Percentiles rank a stretch among this genome's conserved stretches.
Evolutionary conservation across 1,139 yeast genomes (phyloP).

Genomic region (Yamadazyma sp.): DNA sequence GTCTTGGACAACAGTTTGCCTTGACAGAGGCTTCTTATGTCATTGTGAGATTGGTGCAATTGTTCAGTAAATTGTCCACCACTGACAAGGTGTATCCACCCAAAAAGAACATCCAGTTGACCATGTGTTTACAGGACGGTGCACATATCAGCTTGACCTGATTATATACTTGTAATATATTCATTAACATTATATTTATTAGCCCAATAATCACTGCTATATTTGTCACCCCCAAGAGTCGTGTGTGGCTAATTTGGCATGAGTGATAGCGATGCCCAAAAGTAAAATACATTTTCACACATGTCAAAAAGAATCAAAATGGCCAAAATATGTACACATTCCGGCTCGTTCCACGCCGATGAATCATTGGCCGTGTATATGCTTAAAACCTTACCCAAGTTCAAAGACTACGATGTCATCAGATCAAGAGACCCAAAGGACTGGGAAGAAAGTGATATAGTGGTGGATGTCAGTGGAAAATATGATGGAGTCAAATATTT

Average conservation of each 20-base stretch:
- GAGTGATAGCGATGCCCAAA: too few relatives aligned
- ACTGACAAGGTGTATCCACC: conserved; percentile 32
- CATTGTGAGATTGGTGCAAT: conserved; percentile 41
- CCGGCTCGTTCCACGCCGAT: conserved; percentile 96
- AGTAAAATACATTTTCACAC: too few relatives aligned
- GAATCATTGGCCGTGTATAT: conserved; percentile 94
- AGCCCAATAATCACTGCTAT: not conserved
- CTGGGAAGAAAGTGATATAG: conserved; percentile 88
- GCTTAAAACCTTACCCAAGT: conserved; percentile 73
- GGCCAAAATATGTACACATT: conserved; percentile 79
- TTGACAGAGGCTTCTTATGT: conserved; percentile 53
- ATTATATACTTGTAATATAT: conserved; percentile 5
- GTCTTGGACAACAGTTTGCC: conserved; percentile 58
- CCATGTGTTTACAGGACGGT: conserved; percentile 34
- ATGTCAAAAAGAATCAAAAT: conserved; percentile 17
- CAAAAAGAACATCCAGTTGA: conserved; percentile 32
- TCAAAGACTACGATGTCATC: conserved; percentile 60
- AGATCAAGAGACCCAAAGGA: conserved; percentile 81
- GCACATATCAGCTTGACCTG: conserved; percentile 16
- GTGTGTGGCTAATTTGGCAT: too few relatives aligned
- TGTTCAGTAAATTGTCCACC: conserved; percentile 24
- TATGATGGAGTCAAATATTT: conserved; percentile 85
- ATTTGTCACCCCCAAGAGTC: too few relatives aligned
- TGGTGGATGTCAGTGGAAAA: conserved; percentile 93
- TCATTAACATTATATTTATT: not conserved